Conservation (phyloP, 257 asterid genomes). For the Scutellaria galericulata region DNA sequence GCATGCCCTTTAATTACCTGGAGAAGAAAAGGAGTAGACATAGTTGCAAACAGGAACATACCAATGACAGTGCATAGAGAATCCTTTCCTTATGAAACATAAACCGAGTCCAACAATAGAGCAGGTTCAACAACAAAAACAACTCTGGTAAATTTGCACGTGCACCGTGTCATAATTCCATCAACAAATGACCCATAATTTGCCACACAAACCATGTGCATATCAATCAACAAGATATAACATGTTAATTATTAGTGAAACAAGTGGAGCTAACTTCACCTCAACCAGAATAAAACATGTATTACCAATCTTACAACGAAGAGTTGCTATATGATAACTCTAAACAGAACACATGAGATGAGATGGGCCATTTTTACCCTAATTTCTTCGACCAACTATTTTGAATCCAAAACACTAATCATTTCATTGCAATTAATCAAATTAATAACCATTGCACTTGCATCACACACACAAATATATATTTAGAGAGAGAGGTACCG, state of each 20-base stretch:
- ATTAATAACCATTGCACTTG: not conserved
- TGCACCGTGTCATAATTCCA: too few relatives aligned
- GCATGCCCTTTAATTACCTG: not conserved
- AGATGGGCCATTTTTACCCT: not conserved
- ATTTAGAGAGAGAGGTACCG: constrained; percentile 37
- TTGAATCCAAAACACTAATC: too few relatives aligned
- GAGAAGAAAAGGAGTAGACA: not conserved
- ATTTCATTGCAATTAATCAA: too few relatives aligned
- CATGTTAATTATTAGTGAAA: not conserved
- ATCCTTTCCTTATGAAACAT: not conserved
- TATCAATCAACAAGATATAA: not conserved
- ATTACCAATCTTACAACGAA: constrained; percentile 11
- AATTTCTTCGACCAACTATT: not conserved
- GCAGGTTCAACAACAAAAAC: not conserved
- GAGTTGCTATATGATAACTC: not conserved
- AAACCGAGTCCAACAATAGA: not conserved
- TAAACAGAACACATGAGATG: not conserved
- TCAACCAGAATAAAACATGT: constrained; percentile 1
- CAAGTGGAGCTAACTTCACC: not conserved
- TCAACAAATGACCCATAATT: too few relatives aligned
- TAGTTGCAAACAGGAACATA: not conserved
- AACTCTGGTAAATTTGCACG: not conserved
- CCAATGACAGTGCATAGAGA: not conserved
- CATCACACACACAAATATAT: too few relatives aligned
- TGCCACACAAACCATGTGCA: not conserved